Evolutionary conservation across 352 stramenopile species (phyloP).

Genomic region (Globisporangium paddicum): DNA sequence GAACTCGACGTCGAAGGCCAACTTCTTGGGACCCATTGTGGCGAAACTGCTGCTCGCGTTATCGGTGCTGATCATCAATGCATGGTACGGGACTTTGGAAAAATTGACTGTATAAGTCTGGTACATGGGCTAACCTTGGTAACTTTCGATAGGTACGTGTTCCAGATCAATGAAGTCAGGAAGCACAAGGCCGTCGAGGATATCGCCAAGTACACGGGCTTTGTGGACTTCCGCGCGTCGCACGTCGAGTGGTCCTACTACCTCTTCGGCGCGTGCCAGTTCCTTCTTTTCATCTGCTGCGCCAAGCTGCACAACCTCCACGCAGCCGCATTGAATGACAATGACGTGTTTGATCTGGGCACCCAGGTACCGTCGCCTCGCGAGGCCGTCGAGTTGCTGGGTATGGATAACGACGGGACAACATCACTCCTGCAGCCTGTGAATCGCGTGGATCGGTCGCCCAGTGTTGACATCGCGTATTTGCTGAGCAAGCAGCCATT

Average conservation of each 20-base stretch:
- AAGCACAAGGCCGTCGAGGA: conserved; percentile 25
- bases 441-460: conserved; percentile 16
- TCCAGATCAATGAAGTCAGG: conserved; percentile 38
- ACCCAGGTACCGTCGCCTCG: not conserved
- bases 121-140: not conserved
- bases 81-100: conserved; percentile 31
- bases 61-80: conserved; percentile 41
- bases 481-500: conserved; percentile 64
- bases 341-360: conserved; percentile 6
- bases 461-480: conserved; percentile 37
- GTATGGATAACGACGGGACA: not conserved
- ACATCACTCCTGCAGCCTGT: conserved; percentile 12
- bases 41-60: conserved; percentile 39
- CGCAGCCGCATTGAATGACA: conserved; percentile 12
- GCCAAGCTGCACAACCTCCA: conserved; percentile 74
- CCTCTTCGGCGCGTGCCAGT: conserved; percentile 49
- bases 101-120: not conserved
- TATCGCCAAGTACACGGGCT: conserved; percentile 52
- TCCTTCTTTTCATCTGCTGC: conserved; percentile 55
- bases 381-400: conserved; percentile 10
- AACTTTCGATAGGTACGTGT: conserved; percentile 33
- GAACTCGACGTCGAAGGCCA: conserved; percentile 15
- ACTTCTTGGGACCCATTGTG: conserved; percentile 40
- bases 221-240: conserved; percentile 42
- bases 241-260: conserved; percentile 60